phyloP scores from a whole-genome alignment of 225 moss, liverwort and hornwort genomes.

The Asterella californica region DNA sequence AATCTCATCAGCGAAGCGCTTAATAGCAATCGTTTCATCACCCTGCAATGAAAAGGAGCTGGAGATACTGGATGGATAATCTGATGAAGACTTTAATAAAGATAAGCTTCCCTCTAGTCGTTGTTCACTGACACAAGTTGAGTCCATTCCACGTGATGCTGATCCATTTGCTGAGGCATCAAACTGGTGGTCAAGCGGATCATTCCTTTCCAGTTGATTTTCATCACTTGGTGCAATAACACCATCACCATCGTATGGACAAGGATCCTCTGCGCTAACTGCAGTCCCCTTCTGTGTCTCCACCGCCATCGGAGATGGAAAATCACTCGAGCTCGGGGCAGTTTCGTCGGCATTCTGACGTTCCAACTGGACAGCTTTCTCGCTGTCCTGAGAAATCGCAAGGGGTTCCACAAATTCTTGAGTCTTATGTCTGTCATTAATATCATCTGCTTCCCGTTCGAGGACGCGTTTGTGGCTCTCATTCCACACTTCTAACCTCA shows the following conservation, averaged over 20 bases:
- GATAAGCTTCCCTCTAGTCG: conserved; percentile 6
- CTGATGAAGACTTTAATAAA: conserved; percentile 42
- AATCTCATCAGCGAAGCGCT: conserved; percentile 73
- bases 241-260: background rate
- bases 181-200: background rate
- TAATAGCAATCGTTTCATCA: conserved; percentile 91
- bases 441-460: background rate
- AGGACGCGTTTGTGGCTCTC: background rate
- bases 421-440: background rate
- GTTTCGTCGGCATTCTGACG: background rate
- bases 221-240: background rate
- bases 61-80: conserved; percentile 42
- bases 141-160: conserved; percentile 1
- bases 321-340: background rate
- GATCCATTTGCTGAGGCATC: conserved; percentile 1
- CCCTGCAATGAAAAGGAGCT: conserved; percentile 49
- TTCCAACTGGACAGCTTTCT: background rate
- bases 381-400: background rate
- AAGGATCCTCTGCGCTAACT: background rate
- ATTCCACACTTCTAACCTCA: conserved; percentile 34
- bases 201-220: background rate
- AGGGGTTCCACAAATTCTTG: background rate
- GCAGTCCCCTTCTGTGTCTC: background rate
- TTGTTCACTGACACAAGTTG: background rate
- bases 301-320: background rate